phyloP scores from a whole-genome alignment of 2,329 filamentous ascomycete species.

The Ceratocystis cubensis region DNA sequence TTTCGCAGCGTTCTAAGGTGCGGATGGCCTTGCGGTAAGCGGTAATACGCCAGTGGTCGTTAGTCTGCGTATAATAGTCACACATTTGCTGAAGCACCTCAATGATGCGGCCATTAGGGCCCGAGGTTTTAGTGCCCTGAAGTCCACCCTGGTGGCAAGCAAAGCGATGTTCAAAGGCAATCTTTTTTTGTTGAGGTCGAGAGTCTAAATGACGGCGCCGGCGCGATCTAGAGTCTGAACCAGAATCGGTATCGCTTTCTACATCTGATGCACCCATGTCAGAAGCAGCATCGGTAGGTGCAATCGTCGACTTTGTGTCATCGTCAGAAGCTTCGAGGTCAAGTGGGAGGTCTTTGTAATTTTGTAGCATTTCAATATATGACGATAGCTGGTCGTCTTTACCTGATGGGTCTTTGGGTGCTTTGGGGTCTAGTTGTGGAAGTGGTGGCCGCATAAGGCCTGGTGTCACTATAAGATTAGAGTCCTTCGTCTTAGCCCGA shows the following conservation, averaged over 20 bases:
- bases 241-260: neutral
- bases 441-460: neutral
- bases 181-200: constrained; percentile 24
- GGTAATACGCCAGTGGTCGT: constrained; percentile 62
- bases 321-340: constrained; percentile 38
- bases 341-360: constrained; percentile 46
- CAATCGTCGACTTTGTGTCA: constrained; percentile 18
- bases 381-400: constrained; percentile 46
- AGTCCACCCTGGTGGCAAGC: constrained; percentile 43
- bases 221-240: constrained; percentile 14
- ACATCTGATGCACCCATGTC: neutral
- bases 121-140: constrained; percentile 34
- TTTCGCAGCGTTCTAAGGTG: constrained; percentile 54
- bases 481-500: neutral
- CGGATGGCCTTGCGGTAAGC: constrained; percentile 68
- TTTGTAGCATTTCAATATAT: constrained; percentile 50
- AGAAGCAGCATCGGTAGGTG: neutral
- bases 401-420: constrained; percentile 21
- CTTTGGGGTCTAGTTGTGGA: neutral
- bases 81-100: constrained; percentile 66
- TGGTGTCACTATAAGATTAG: neutral
- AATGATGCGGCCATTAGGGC: constrained; percentile 66
- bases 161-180: constrained; percentile 38
- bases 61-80: constrained; percentile 60
- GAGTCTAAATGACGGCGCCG: constrained; percentile 21